Evolutionary conservation across 306 rosid species (phyloP), one percentile per base, ranked within the genome.

Genomic region (Citrullus amarus): DNA sequence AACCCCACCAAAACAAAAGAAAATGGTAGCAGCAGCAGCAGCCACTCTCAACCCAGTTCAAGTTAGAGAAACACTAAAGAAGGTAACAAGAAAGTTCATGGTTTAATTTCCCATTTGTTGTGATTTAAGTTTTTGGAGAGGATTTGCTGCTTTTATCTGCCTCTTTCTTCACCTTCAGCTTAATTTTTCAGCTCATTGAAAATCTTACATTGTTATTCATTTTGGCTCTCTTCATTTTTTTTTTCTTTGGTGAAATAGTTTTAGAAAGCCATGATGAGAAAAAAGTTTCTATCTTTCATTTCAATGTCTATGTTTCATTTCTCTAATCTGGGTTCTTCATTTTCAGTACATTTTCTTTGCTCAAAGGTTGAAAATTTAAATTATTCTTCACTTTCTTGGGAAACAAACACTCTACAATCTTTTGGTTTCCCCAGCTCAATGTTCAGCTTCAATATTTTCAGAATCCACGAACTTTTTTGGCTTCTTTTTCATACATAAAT

Each of bases 1-100:
- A 92, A 89, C 90, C 85, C 97, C 99, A 88, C 92, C 87, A 51
- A 91, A 89, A 80, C 90, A 86, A 61, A 92, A 55, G 86, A 91
- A 79, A 78, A 82, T 86, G 83, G 82, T 86, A 60, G 73, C 63
- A 59, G 66, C 41, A 53, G 60, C 62, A 36, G 72, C 51, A 66
- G 96, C 98, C 11, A 79, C 92, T 69, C 92, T 95, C 36, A 85
- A 89, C 65, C 97, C 97, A 50, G 77, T 83, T 85, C 89, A 88
- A 12, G 86, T 95, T 51, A 88, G 92, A 80, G 99, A 95, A 83
- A 95, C 97, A 2, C 85, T 95, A 22, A 88, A 80, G 83, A 95
- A 92, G 96, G 97, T 94, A 80, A 63, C 5, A 5, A 6, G 4
- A 48, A 44, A 39, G 30, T 20, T 36, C 17, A 76, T 76, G 20